Evolutionary conservation across 805 yeast species (phyloP).

Genomic region (Wickerhamomyces canadensis): DNA sequence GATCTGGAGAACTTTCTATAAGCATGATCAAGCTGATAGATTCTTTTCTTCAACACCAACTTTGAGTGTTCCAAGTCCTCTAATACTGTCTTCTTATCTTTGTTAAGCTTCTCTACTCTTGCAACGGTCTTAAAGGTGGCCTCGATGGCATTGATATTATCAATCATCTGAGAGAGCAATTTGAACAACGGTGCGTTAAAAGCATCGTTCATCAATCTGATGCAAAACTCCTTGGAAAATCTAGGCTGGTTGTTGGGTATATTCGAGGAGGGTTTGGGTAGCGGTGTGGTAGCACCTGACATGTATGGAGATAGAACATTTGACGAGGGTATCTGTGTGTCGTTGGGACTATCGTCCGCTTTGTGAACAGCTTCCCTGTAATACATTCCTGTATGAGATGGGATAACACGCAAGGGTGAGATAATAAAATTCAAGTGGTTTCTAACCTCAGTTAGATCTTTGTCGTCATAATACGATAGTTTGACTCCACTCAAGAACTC

Average conservation of each 20-base stretch:
- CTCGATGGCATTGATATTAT: slow-evolving; percentile 22
- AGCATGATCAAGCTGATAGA: slow-evolving; percentile 28
- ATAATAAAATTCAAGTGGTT: slow-evolving; percentile 36
- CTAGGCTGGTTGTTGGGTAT: slow-evolving; percentile 4
- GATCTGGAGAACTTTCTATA: slow-evolving; percentile 33
- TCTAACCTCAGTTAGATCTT: slow-evolving; percentile 31
- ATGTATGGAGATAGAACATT: slow-evolving; percentile 1
- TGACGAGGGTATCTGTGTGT: slow-evolving; percentile 3
- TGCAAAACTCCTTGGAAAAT: slow-evolving; percentile 17
- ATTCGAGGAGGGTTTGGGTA: slow-evolving; percentile 22
- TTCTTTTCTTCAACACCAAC: slow-evolving; percentile 23
- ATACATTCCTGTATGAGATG: slow-evolving; percentile 20
- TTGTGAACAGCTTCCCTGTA: slow-evolving; percentile 2
- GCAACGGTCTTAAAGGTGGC: neutral
- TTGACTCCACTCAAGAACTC: slow-evolving; percentile 38
- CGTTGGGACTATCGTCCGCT: neutral
- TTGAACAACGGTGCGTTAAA: slow-evolving; percentile 27
- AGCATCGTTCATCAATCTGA: slow-evolving; percentile 26
- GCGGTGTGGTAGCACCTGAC: slow-evolving; percentile 29
- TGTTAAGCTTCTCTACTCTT: neutral
- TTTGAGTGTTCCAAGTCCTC: slow-evolving; percentile 12
- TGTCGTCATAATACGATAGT: slow-evolving; percentile 28
- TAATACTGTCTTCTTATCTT: neutral
- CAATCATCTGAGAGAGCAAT: slow-evolving; percentile 29
- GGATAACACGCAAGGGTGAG: slow-evolving; percentile 37